phyloP scores from a whole-genome alignment of 2,329 filamentous ascomycete species.

The Penicillium sp. region DNA sequence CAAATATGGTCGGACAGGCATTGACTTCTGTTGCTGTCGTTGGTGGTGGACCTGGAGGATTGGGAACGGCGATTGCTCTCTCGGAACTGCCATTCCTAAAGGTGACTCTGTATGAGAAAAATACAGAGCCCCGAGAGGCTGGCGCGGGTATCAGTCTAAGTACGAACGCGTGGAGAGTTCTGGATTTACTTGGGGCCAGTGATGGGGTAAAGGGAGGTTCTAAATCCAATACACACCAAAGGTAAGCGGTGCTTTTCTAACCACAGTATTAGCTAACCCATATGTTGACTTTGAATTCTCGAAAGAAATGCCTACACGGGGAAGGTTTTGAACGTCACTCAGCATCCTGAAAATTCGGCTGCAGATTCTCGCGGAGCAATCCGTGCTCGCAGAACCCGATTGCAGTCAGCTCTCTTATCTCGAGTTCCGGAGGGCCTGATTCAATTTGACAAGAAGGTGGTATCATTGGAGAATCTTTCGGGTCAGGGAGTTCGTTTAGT shows the following conservation, averaged over 20 bases:
- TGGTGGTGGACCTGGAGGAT: constrained; percentile 41
- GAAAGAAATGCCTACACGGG: constrained; percentile 18
- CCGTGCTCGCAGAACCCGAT: constrained; percentile 36
- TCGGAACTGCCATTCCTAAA: constrained; percentile 44
- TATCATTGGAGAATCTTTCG: constrained; percentile 39
- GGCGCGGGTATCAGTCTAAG: constrained; percentile 51
- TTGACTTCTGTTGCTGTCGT: constrained; percentile 36
- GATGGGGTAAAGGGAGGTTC: constrained; percentile 39
- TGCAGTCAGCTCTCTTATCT: constrained; percentile 53
- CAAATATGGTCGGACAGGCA: constrained; percentile 12
- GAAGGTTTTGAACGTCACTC: constrained; percentile 21
- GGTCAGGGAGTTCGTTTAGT: constrained; percentile 40
- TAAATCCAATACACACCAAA: constrained; percentile 26
- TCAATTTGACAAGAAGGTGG: constrained; percentile 48
- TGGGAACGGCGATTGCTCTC: constrained; percentile 50
- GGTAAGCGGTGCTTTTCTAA: constrained; percentile 1
- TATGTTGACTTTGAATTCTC: neutral
- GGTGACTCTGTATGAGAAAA: constrained; percentile 49
- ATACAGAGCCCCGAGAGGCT: constrained; percentile 47
- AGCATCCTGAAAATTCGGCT: constrained; percentile 21
- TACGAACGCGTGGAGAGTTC: constrained; percentile 50
- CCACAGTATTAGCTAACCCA: neutral
- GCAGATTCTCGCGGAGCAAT: constrained; percentile 19
- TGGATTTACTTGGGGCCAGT: constrained; percentile 49
- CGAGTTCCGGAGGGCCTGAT: constrained; percentile 49